Base-by-base conservation (phyloP, 2,329 filamentous ascomycete genomes). In the Mycosphaerelloides madeirae region DNA sequence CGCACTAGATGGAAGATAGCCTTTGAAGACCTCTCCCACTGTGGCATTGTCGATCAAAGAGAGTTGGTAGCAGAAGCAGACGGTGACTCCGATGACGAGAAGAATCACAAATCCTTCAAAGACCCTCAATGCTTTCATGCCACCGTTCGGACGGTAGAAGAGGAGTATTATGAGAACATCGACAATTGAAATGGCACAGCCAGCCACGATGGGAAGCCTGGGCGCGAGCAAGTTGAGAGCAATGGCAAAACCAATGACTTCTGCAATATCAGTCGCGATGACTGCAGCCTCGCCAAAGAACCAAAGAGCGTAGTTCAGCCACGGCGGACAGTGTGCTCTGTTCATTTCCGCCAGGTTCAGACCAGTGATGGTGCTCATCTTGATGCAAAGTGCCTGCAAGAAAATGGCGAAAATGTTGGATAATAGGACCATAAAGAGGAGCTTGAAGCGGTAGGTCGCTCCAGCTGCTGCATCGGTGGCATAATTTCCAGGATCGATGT, bases 381-480 rank as follows among this genome's bases (percentile, higher is more conserved):
- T 78, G 62, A 84, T 80, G 56, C 78, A 78, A 2, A 87, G 73
- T 15, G 75, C 79, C 62, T 87, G 83, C 15, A 86, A 70, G 53
- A 85, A 78, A 42, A 87, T 84, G 54, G 83, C 83, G 57, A 86
- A 83, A 39, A 85, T 56, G 60, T 87, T 87, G 63, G 79, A 80
- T 56, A 85, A 69, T 8, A 87, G 69, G 33, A 86, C 76, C 53
- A 86, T 72, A 67, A 85, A 86, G 2, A 87, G 73, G 28, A 86
- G 72, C 31, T 70, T 73, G 68, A 81, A 87, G 44, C 74, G 75
- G 62, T 81, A 85, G 1, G 75, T 73, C 3, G 83, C 79, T 41
- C 83, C 83, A 35, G 83, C 83, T 6, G 80, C 77, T 37, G 85
- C 78, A 61, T 83, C 83, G 15, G 83, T 86, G 1, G 83, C 74